Evolutionary conservation across 345 rosid species (phyloP).

Genomic region (Eutrema heterophyllum): DNA sequence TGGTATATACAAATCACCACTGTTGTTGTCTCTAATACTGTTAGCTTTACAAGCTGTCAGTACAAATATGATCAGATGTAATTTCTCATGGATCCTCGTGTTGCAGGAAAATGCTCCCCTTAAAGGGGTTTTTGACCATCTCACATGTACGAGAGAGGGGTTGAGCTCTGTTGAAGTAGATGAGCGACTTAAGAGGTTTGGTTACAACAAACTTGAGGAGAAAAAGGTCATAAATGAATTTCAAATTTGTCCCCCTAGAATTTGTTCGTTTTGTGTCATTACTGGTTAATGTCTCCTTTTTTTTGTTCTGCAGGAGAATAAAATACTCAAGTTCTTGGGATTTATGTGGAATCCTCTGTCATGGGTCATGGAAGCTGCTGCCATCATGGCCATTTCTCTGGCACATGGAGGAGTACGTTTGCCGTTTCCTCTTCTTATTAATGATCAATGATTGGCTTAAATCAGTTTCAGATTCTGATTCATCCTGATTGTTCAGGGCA

Average conservation of each 20-base stretch:
- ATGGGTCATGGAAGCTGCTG: constrained; percentile 77
- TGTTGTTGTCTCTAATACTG: background rate
- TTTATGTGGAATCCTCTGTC: constrained; percentile 71
- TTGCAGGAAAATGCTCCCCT: constrained; percentile 48
- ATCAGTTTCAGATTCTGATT: background rate
- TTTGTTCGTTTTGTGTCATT: background rate
- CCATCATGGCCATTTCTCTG: constrained; percentile 54
- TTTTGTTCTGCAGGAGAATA: constrained; percentile 39
- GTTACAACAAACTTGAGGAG: constrained; percentile 52
- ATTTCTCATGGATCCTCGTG: background rate
- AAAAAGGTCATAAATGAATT: constrained; percentile 34
- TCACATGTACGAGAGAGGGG: constrained; percentile 43
- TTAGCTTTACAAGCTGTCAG: background rate
- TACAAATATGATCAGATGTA: background rate
- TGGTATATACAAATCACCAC: background rate
- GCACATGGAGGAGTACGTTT: constrained; percentile 59
- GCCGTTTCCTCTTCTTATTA: background rate
- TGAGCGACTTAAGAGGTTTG: constrained; percentile 44
- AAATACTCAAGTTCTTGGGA: constrained; percentile 50
- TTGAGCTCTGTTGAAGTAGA: constrained; percentile 33
- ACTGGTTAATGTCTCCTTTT: background rate
- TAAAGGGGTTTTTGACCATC: constrained; percentile 44
- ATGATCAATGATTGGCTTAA: background rate
- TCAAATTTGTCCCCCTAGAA: background rate
- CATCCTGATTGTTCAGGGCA: constrained; percentile 34